A percentile compares a stretch with the other conserved stretches of the same genome.
Evolutionary conservation across 495 filamentous ascomycete species (phyloP).

Genomic region (Trichoderma reesei): DNA sequence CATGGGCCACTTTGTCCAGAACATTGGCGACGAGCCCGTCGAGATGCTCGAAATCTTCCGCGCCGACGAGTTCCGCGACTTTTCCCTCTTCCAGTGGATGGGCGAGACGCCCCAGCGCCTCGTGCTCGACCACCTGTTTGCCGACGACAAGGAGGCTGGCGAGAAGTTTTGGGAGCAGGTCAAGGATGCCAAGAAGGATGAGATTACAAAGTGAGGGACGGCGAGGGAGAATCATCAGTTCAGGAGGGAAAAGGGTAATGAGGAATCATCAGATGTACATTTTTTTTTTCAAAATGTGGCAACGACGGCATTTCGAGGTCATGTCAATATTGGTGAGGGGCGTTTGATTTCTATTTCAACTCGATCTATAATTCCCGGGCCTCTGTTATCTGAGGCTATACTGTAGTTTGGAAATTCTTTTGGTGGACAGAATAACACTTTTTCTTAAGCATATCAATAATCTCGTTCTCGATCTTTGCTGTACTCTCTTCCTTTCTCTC

Average conservation of each 20-base stretch:
- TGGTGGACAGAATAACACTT: no score
- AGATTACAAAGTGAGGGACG: slow-evolving; percentile 21
- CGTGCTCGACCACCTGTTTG: slow-evolving; percentile 53
- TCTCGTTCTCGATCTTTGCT: no score
- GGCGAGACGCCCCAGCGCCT: slow-evolving; percentile 53
- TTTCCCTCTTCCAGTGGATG: slow-evolving; percentile 60
- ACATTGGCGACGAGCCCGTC: slow-evolving; percentile 49
- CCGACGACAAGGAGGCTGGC: slow-evolving; percentile 40
- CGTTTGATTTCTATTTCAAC: slow-evolving; percentile 1
- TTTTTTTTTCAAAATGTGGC: not conserved
- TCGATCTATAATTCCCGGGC: not conserved
- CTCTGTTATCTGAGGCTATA: not conserved
- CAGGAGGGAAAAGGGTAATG: not conserved
- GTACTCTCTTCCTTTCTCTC: no score
- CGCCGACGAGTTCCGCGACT: slow-evolving; percentile 49
- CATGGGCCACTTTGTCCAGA: slow-evolving; percentile 55
- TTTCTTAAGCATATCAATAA: no score
- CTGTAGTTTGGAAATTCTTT: not conserved
- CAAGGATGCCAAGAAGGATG: slow-evolving; percentile 41
- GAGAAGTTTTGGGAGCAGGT: slow-evolving; percentile 47
- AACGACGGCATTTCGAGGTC: not conserved
- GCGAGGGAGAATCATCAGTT: not conserved
- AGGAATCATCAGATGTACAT: not conserved
- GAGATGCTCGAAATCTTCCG: slow-evolving; percentile 52
- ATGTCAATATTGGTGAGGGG: not conserved